These are phyloP conservation scores for Exserohilum turcica DNA, from an alignment of 2,329 filamentous ascomycete species.

Conservation along the genomic window DNA sequence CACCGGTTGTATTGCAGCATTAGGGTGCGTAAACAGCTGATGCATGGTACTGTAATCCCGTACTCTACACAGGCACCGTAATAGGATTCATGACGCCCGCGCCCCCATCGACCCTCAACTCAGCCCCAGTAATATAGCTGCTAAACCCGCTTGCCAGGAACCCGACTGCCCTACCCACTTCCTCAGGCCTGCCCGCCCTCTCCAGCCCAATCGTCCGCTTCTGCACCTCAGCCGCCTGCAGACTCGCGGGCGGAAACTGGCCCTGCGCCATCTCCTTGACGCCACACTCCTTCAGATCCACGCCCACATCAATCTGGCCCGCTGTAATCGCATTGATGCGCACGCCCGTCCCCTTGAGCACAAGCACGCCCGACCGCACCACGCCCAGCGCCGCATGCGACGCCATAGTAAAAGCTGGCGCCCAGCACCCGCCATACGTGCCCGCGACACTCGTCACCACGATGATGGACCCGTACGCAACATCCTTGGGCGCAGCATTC, in stretches of 20 bases:
- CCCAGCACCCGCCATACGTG: conserved; percentile 64
- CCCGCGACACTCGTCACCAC: conserved; percentile 65
- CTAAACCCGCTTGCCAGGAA: conserved; percentile 68
- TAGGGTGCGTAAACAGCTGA: conserved; percentile 30
- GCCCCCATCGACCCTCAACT: conserved; percentile 67
- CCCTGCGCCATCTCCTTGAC: conserved; percentile 53
- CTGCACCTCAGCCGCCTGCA: conserved; percentile 58
- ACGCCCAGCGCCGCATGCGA: conserved; percentile 66
- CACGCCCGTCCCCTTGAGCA: conserved; percentile 63
- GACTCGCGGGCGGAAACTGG: conserved; percentile 61
- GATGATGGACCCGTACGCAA: conserved; percentile 66
- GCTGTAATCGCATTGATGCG: conserved; percentile 62
- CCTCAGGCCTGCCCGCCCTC: conserved; percentile 61
- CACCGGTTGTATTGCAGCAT: conserved; percentile 62
- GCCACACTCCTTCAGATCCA: conserved; percentile 51
- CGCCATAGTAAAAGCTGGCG: conserved; percentile 65
- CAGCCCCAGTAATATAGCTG: conserved; percentile 66
- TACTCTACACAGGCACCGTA: conserved; percentile 41
- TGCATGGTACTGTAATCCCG: background rate
- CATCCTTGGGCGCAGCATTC: conserved; percentile 65
- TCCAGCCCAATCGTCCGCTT: conserved; percentile 62
- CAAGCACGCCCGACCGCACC: conserved; percentile 62
- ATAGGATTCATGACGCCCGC: conserved; percentile 52
- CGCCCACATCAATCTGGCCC: conserved; percentile 55
- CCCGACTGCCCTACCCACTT: conserved; percentile 65